Conservation (phyloP, 2,329 filamentous ascomycete genomes). For the Trichoderma oligosporum region DNA sequence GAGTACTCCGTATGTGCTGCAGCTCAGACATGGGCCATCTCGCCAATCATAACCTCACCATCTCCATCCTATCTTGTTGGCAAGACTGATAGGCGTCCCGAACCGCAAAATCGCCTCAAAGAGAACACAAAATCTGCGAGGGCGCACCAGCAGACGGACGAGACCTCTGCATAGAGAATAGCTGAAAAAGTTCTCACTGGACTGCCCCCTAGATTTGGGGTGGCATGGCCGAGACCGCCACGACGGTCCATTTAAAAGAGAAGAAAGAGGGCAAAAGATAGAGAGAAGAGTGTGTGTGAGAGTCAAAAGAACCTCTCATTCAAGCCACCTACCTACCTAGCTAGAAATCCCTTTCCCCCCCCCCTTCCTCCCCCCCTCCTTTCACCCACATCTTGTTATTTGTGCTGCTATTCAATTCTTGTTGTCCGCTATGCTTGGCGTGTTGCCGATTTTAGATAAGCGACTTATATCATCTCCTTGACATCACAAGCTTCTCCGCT, state of each 20-base stretch:
- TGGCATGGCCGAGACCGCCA: too few species aligned
- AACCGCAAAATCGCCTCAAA: neutral
- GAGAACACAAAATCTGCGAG: neutral
- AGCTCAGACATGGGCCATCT: conserved; percentile 7
- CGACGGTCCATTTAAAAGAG: neutral
- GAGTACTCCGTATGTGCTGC: conserved; percentile 3
- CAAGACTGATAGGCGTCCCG: conserved; percentile 6
- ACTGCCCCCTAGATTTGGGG: too few species aligned
- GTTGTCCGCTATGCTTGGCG: conserved; percentile 9
- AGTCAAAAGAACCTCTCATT: neutral
- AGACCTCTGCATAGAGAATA: neutral
- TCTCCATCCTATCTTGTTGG: neutral
- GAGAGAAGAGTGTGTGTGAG: neutral
- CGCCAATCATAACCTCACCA: conserved; percentile 17
- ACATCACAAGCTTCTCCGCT: neutral
- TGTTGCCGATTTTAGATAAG: conserved; percentile 15
- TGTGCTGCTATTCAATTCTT: neutral
- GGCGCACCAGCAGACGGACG: conserved; percentile 2
- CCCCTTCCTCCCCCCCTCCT: neutral
- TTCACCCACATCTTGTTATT: neutral
- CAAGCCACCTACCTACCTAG: conserved; percentile 5
- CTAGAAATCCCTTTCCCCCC: neutral
- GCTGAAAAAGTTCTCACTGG: neutral
- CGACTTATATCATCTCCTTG: conserved; percentile 15
- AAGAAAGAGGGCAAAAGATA: neutral